Conservation (phyloP, 129 eudicot species). For the Tagetes patula region DNA sequence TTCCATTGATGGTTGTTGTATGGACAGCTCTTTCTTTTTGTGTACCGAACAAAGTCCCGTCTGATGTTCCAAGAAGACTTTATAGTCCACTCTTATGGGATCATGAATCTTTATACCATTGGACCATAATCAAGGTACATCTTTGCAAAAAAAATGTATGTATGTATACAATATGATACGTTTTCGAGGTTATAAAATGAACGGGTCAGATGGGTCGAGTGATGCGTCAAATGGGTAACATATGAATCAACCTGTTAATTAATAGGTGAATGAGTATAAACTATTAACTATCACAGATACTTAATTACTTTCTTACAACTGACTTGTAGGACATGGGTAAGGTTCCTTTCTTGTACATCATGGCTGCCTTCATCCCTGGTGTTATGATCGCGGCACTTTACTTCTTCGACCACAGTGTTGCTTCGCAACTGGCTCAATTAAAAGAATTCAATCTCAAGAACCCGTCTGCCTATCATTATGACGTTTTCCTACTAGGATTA, state of each 20-base stretch:
- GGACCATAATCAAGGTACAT: slow-evolving; percentile 51
- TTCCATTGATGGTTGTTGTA: slow-evolving; percentile 53
- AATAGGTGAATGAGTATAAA: background rate
- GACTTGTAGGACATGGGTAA: slow-evolving; percentile 52
- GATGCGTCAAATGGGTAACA: background rate
- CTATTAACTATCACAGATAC: background rate
- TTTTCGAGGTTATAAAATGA: background rate
- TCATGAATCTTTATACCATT: slow-evolving; percentile 39
- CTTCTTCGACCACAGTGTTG: slow-evolving; percentile 62
- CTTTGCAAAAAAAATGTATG: background rate
- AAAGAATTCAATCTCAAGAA: slow-evolving; percentile 62
- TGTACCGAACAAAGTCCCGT: slow-evolving; percentile 42
- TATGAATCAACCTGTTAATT: too few species aligned
- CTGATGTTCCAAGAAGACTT: slow-evolving; percentile 60
- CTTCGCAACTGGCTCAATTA: slow-evolving; percentile 61
- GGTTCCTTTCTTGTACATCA: slow-evolving; percentile 46
- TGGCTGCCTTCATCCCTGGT: slow-evolving; percentile 57
- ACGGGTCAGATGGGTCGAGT: background rate
- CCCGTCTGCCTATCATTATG: slow-evolving; percentile 59
- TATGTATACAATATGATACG: background rate
- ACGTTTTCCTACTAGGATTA: slow-evolving; percentile 49
- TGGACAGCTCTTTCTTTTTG: slow-evolving; percentile 48
- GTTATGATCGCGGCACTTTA: slow-evolving; percentile 59
- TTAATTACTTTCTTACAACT: slow-evolving; percentile 10
- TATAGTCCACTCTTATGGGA: slow-evolving; percentile 50